Base-by-base conservation (phyloP, 495 filamentous ascomycete genomes). In the Venustampulla echinocandica region DNA sequence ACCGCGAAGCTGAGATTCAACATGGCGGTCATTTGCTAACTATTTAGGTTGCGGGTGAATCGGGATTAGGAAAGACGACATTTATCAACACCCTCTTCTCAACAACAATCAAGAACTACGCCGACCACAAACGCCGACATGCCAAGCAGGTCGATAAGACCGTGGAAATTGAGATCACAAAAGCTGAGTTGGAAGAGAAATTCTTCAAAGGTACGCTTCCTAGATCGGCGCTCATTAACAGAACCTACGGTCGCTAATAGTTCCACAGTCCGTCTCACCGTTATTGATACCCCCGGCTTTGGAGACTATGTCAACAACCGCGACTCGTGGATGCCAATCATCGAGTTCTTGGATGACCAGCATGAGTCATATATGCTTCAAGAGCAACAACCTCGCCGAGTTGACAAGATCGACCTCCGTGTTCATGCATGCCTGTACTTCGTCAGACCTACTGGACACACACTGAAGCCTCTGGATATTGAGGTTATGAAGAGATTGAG, bases 31-130 rank as follows among this genome's bases (percentile, higher is more conserved):
- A 22, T 23, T 5, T 40, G 21, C 32, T 44, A 20, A 50, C 15
- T 13, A 10, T 20, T n/a, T 56, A 93, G 87, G 87, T 96, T 70
- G 92, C 94, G 73, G 92, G 92, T 68, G 92, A 98, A 75, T 97
- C 93, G 56, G 92, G 92, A 54, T 69, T 98, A 56, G 92, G 92
- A 70, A 98, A 98, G 79, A 98, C 92, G 13, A 98, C 92, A 52
- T 98, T 98, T 72, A 96, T 98, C 81, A 98, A 98, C 81, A 98
- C 92, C 42, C 79, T 98, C 25, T 98, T 98, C 74, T 97, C 92
- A 40, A 98, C 92, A 50, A 98, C 92, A 57, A 98, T 98, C 77
- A 98, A 98, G 76, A 98, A 97, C 78, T 98, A 98, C 65, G 90
- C 92, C 72, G 92, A 98, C 65, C 92, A 98, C 77, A 89, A 92